Evolutionary conservation across 345 rosid species (phyloP).

Genomic region (Eucalyptus paniculata): DNA sequence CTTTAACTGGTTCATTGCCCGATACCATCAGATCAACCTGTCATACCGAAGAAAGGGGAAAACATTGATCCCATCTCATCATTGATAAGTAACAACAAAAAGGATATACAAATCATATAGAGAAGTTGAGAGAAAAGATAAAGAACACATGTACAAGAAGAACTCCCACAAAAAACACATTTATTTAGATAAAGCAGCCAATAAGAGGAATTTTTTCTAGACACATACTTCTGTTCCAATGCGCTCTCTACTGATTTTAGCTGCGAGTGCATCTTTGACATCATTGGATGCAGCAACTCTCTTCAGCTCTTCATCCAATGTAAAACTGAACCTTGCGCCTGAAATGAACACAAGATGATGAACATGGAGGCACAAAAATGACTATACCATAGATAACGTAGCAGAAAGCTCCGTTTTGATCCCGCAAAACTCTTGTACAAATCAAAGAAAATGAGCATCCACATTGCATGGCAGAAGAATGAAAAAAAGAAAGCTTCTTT

Average conservation of each 20-base stretch:
- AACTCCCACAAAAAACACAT: background rate
- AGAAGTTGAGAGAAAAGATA: background rate
- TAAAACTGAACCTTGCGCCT: slow-evolving; percentile 87
- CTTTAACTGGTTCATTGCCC: slow-evolving; percentile 73
- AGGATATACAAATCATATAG: background rate
- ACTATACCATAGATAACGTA: background rate
- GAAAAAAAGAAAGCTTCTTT: background rate
- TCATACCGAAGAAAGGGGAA: background rate
- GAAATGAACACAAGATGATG: slow-evolving; percentile 1
- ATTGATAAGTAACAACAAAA: background rate
- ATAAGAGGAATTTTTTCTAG: background rate
- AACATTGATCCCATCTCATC: background rate
- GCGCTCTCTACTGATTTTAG: slow-evolving; percentile 89
- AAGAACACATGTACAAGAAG: background rate
- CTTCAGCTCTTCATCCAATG: slow-evolving; percentile 62
- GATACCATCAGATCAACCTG: slow-evolving; percentile 88
- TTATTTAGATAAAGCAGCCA: background rate
- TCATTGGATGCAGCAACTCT: slow-evolving; percentile 65
- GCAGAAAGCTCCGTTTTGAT: background rate
- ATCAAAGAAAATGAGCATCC: background rate
- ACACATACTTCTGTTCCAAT: slow-evolving; percentile 74
- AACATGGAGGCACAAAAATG: background rate
- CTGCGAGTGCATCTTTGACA: slow-evolving; percentile 71
- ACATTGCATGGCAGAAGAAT: background rate
- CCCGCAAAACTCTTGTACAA: background rate